Evolutionary conservation across 192 early-diverging fungal species (phyloP), one percentile per base, ranked within the genome.

Genomic region (Dimargaris xerosporica): DNA sequence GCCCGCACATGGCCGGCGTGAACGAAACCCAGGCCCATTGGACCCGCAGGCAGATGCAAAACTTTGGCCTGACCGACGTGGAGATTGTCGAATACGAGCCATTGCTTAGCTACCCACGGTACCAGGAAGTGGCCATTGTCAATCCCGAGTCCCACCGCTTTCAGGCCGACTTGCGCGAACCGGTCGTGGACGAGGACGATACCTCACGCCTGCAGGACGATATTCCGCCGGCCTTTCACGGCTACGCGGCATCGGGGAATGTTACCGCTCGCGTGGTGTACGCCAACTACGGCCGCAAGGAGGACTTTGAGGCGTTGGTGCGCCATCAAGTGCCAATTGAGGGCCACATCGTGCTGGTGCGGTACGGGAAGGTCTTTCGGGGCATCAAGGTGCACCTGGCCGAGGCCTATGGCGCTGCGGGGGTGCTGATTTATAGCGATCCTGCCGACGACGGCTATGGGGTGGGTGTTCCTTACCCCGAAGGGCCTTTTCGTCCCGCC

Each of bases 211-310:
- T 59, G 31, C 74, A 81, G 44, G 69, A 74, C 31, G 71, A 81
- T 30, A 75, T 69, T 30, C 62, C 80, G 11, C 78, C 78, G 0
- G 69, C 83, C 2, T 86, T 86, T 64, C 82, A 82, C 63, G 82
- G 75, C 21, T 77, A 77, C 64, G 75, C 81, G 30, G 75, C 70
- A 12, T 67, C 73, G 17, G 82, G 81, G 9, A 77, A 80, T 62
- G 75, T 83, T n/a, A 82, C 80, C 34, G 80, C 71, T 4, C 69
- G 66, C 59, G 62, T 86, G 12, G 73, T 85, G 1, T 84, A 84
- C 65, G 82, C 79, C 39, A 80, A 83, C 66, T 84, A 81, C 65
- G 82, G 82, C 60, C 63, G 67, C 5, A 25, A 54, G n/a, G 67
- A 73, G 41, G 84, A 86, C 65, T 85, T 80, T 64, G 54, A 45